Evolutionary conservation across 2,329 filamentous ascomycete species (phyloP), one percentile per base, ranked within the genome.

Genomic region (Diaporthe sp.): DNA sequence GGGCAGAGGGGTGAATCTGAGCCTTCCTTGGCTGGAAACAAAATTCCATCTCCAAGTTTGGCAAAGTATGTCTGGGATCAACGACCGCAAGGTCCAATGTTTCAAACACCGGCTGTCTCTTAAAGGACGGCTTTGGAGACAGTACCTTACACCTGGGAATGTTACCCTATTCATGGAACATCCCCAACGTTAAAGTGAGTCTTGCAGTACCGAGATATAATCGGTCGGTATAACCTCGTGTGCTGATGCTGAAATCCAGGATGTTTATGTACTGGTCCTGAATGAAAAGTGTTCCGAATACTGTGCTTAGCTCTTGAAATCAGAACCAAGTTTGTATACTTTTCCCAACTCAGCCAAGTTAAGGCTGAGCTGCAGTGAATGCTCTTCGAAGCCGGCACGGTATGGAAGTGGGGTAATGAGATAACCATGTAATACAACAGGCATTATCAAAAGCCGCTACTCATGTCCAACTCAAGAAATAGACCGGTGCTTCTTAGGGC

Each of bases 361-460:
- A 28, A 66, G 57, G 60, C 61, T 66, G 12, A 50, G 10, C 30
- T 25, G 42, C 61, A 66, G 19, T 57, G 13, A 19, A 9, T 30
- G 15, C 19, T 17, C 15, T 28, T 25, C 9, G 7, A 40, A 60
- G 57, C 40, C 28, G 35, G 35, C 12, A 15, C 8, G 25, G n/a
- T 25, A 50, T 17, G 17, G 6, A 30, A 50, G 61, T 35, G 42
- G 42, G 61, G 42, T 35, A 66, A 25, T n/a, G 15, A 50, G 30
- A 33, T 30, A 17, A 35, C 22, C 42, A 50, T 66, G 61, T 30
- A 50, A 66, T 66, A 66, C 42, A 66, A 66, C 61, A 35, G 9
- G 28, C 25, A 25, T n/a, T 64, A 64, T 47, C 3, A 50, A 25
- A 35, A 25, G 17, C 40, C 61, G 13, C 61, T 66, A 66, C 45